Percentiles rank a stretch among this genome's conserved stretches.
Evolutionary conservation across 2,329 filamentous ascomycete species (phyloP).

Genomic region (Coniochaeta sp.): DNA sequence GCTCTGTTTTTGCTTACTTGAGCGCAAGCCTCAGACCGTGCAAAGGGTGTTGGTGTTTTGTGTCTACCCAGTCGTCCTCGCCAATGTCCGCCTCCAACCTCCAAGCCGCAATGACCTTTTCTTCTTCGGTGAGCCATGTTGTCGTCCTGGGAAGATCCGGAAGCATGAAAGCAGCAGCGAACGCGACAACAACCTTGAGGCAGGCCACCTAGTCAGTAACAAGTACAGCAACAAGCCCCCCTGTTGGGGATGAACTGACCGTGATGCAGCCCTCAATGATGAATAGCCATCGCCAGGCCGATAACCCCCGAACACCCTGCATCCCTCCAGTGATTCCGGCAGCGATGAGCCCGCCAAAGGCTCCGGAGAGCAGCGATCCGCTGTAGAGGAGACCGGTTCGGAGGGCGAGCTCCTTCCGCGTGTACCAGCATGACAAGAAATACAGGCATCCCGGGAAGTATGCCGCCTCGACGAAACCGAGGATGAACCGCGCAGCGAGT

Average conservation of each 20-base stretch:
- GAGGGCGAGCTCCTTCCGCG: conserved; percentile 45
- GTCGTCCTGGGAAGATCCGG: conserved; percentile 52
- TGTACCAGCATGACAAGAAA: conserved; percentile 47
- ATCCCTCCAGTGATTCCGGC: conserved; percentile 48
- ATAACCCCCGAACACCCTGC: conserved; percentile 37
- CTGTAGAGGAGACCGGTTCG: conserved; percentile 47
- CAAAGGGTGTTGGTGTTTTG: not conserved
- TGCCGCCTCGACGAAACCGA: conserved; percentile 36
- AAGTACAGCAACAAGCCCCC: conserved; percentile 16
- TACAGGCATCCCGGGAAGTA: conserved; percentile 40
- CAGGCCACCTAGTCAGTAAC: too few species aligned
- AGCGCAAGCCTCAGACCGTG: not conserved
- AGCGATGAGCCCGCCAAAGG: conserved; percentile 46
- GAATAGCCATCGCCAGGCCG: conserved; percentile 48
- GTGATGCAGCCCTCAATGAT: conserved; percentile 51
- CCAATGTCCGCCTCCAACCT: conserved; percentile 28
- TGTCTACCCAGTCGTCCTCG: not conserved
- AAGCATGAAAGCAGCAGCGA: conserved; percentile 40
- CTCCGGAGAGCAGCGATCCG: conserved; percentile 48
- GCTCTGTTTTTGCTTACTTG: not conserved
- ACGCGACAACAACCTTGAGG: conserved; percentile 30
- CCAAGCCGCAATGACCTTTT: conserved; percentile 35
- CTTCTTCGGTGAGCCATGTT: conserved; percentile 34
- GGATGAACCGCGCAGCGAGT: conserved; percentile 28
- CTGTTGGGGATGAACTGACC: not conserved